A percentile compares a stretch with the other conserved stretches of the same genome.
phyloP scores from a whole-genome alignment of 176 grass and related monocot species.

The Cenchrus fungigraminus region DNA sequence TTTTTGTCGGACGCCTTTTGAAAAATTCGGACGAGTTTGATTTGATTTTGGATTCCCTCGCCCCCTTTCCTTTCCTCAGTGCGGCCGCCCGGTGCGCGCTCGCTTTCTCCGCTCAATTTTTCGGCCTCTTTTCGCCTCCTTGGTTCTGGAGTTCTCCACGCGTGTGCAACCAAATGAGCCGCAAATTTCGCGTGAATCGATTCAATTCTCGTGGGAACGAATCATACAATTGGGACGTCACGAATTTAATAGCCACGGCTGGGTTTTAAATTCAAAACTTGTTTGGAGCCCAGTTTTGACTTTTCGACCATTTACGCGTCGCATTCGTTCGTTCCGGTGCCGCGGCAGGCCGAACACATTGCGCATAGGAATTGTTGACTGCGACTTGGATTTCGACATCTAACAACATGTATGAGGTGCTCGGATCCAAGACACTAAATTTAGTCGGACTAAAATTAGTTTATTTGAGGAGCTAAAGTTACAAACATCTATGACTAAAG shows the following conservation, averaged over 20 bases:
- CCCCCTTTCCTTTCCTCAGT: neutral
- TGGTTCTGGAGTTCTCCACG: neutral
- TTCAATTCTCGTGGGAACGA: neutral
- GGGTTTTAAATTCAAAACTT: neutral
- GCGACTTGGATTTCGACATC: constrained; percentile 8
- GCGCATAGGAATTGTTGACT: neutral
- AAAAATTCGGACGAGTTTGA: constrained; percentile 5
- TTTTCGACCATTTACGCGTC: neutral
- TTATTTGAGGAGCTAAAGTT: too few species aligned
- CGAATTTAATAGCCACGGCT: neutral
- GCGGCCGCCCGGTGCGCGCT: neutral
- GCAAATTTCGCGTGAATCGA: neutral
- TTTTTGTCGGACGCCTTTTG: constrained; percentile 9
- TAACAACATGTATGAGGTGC: neutral
- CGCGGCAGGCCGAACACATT: neutral
- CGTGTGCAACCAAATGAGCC: neutral
- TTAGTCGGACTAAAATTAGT: too few species aligned
- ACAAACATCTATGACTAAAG: too few species aligned
- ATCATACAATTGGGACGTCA: neutral
- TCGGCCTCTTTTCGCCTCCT: neutral
- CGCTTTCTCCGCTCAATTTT: constrained; percentile 23
- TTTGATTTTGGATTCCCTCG: constrained; percentile 42
- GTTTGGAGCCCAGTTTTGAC: neutral
- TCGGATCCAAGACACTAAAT: too few species aligned
- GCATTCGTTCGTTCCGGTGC: neutral